Evolutionary conservation across 2,329 filamentous ascomycete genomes (phyloP).

Genomic region (Aspergillus jensenii): DNA sequence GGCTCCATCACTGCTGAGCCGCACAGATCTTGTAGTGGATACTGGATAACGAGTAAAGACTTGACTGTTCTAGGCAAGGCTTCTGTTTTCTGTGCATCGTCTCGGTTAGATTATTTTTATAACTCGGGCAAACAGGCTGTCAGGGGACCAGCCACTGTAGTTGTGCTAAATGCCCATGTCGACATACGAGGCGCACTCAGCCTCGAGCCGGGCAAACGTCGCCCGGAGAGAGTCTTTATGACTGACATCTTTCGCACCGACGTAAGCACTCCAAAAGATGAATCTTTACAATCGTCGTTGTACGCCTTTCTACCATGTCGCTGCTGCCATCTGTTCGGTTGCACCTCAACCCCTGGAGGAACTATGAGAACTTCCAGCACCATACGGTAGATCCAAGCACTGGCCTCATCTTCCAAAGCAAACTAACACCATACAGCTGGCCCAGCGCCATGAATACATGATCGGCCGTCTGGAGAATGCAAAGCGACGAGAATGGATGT

Average conservation of each 20-base stretch:
- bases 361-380: conserved; percentile 14
- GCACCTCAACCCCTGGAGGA: conserved; percentile 15
- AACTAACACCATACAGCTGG: conserved; percentile 1
- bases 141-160: too few species aligned
- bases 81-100: too few species aligned
- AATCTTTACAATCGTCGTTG: too few species aligned
- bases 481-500: conserved; percentile 14
- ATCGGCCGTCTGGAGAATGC: conserved; percentile 14
- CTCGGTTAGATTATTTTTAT: too few species aligned
- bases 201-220: neutral
- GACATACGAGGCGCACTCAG: neutral
- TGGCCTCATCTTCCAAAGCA: too few species aligned
- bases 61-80: too few species aligned
- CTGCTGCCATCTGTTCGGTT: conserved; percentile 3
- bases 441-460: conserved; percentile 15
- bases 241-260: neutral
- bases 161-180: too few species aligned
- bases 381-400: conserved; percentile 4
- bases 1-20: neutral
- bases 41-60: too few species aligned
- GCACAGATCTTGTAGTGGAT: neutral
- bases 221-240: neutral
- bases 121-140: too few species aligned
- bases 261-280: too few species aligned
- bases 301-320: neutral